phyloP scores from a whole-genome alignment of 164 flowering plant genomes.

The Annona cherimola region DNA sequence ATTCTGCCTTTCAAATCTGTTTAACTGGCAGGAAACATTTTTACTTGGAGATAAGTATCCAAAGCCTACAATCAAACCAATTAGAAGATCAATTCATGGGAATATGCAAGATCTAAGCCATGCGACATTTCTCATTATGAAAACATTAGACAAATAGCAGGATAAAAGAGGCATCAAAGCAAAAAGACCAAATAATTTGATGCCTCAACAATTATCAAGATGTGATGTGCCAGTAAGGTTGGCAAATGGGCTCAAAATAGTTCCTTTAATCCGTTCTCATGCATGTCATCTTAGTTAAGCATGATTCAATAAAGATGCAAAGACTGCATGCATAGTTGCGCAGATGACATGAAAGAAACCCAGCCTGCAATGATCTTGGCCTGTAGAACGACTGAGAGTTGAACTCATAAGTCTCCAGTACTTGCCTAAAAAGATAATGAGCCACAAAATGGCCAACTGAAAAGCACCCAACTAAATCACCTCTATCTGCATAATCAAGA shows the following conservation, averaged over 20 bases:
- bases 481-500: background rate
- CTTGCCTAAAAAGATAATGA: background rate
- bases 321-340: background rate
- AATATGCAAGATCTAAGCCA: too few species aligned
- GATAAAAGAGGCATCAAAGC: too few species aligned
- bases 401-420: background rate
- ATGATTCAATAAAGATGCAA: background rate
- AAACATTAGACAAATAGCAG: too few species aligned
- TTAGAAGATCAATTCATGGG: too few species aligned
- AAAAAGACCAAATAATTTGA: too few species aligned
- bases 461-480: background rate
- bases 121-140: too few species aligned
- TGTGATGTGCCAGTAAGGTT: background rate
- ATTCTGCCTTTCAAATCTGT: too few species aligned
- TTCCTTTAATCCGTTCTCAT: background rate
- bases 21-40: too few species aligned
- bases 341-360: background rate
- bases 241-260: background rate
- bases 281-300: background rate
- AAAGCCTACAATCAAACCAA: too few species aligned
- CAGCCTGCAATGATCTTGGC: background rate
- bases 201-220: background rate
- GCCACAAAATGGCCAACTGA: background rate
- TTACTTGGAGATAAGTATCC: too few species aligned
- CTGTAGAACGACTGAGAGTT: background rate